Evolutionary conservation across 2,329 filamentous ascomycete genomes (phyloP).

Genomic region (Coleophoma eucalyptorum): DNA sequence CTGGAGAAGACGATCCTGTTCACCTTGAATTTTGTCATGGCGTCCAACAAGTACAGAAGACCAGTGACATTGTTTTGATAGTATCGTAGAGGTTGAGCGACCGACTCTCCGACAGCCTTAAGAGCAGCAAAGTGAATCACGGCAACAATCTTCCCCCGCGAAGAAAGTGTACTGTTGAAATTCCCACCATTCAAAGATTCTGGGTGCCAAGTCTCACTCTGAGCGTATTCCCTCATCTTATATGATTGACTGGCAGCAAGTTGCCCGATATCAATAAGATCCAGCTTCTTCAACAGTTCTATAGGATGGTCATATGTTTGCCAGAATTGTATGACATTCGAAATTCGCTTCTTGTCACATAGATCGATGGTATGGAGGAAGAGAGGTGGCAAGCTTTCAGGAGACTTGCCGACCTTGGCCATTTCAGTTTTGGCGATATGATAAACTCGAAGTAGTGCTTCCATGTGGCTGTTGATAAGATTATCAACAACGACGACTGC

Average conservation of each 20-base stretch:
- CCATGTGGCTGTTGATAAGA: constrained; percentile 36
- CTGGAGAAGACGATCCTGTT: constrained; percentile 66
- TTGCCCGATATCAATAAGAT: neutral
- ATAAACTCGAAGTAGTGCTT: constrained; percentile 13
- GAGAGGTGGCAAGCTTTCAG: constrained; percentile 11
- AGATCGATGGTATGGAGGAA: constrained; percentile 16
- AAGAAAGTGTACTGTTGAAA: neutral
- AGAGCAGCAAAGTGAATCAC: neutral
- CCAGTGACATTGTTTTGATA: constrained; percentile 67
- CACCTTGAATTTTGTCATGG: constrained; percentile 55
- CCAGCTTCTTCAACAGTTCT: neutral
- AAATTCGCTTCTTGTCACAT: constrained; percentile 9
- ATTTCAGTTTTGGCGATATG: constrained; percentile 14
- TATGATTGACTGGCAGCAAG: constrained; percentile 1
- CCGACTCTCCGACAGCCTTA: constrained; percentile 44
- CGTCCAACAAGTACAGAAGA: constrained; percentile 53
- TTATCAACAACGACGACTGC: constrained; percentile 47
- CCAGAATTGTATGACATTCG: constrained; percentile 12
- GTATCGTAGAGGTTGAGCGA: constrained; percentile 56
- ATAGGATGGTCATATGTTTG: neutral
- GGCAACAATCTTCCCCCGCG: neutral
- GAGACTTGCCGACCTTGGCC: constrained; percentile 2
- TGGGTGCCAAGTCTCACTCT: neutral
- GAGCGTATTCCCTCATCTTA: constrained; percentile 1
- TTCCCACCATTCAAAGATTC: neutral